These are phyloP conservation scores for Pseudogymnoascus sp. DNA, from an alignment of 2,329 filamentous ascomycete genomes.

Conservation along the genomic window DNA sequence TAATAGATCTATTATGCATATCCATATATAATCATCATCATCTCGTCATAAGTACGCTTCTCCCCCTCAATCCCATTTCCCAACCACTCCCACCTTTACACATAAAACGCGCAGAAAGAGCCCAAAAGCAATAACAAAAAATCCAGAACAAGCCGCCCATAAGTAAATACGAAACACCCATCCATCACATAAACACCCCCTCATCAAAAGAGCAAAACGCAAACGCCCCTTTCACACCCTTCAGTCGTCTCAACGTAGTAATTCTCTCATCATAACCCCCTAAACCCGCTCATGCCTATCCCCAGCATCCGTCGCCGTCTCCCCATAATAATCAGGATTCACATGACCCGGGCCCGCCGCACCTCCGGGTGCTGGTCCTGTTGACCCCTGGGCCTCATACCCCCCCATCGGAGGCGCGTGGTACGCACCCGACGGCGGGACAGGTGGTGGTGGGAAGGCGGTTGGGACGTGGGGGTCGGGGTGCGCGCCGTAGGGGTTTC, in stretches of 20 bases:
- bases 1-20: neutral
- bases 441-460: neutral
- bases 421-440: neutral
- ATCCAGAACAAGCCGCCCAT: neutral
- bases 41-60: neutral
- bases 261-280: neutral
- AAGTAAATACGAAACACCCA: neutral
- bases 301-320: neutral
- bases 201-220: neutral
- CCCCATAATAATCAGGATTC: neutral
- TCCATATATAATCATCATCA: constrained; percentile 2
- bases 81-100: neutral
- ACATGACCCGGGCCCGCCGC: neutral
- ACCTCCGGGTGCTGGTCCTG: neutral
- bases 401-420: neutral
- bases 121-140: neutral
- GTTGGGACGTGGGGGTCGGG: neutral
- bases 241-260: neutral
- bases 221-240: neutral
- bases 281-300: neutral
- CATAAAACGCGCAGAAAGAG: neutral
- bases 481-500: neutral
- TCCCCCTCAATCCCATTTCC: neutral
- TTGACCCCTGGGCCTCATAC: neutral
- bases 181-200: neutral